Percentiles rank a stretch among this genome's conserved stretches.
These are phyloP conservation scores for Kodamaea fukazawae DNA, from an alignment of 805 yeast genomes.

Conservation along the genomic window DNA sequence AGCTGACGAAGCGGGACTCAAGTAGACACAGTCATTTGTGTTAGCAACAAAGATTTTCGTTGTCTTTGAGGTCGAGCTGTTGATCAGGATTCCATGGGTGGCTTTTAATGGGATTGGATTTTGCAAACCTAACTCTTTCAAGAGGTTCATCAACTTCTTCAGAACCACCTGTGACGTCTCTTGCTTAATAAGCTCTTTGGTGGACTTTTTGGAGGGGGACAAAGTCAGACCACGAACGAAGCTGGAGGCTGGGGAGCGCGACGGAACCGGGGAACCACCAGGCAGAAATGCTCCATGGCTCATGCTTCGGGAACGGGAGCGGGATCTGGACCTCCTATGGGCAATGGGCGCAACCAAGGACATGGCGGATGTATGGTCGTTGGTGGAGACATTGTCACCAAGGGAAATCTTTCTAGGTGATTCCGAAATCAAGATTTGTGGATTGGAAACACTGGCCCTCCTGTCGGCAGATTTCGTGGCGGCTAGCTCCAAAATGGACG, in stretches of 20 bases:
- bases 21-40: slow-evolving; percentile 37
- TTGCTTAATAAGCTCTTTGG: slow-evolving; percentile 38
- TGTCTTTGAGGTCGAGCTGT: slow-evolving; percentile 26
- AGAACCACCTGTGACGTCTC: slow-evolving; percentile 36
- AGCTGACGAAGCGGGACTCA: slow-evolving; percentile 39
- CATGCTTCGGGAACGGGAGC: slow-evolving; percentile 12
- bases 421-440: slow-evolving; percentile 21
- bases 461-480: slow-evolving; percentile 13
- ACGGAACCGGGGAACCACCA: slow-evolving; percentile 3
- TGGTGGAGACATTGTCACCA: background rate
- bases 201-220: slow-evolving; percentile 22
- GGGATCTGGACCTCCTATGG: slow-evolving; percentile 9
- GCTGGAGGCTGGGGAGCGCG: background rate
- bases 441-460: slow-evolving; percentile 21
- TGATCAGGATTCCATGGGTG: slow-evolving; percentile 18
- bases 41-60: slow-evolving; percentile 36
- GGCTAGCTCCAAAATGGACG: slow-evolving; percentile 21
- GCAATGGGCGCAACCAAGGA: slow-evolving; percentile 8
- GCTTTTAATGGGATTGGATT: slow-evolving; percentile 37
- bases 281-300: slow-evolving; percentile 3
- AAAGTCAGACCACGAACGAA: background rate
- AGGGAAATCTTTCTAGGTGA: slow-evolving; percentile 1
- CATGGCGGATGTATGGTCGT: background rate
- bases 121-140: slow-evolving; percentile 40
- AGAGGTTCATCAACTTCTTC: slow-evolving; percentile 29